Percentiles rank a stretch among this genome's conserved stretches.
Evolutionary conservation across 371 early-diverging fungal genomes (phyloP).

Genomic region (Lichtheimia ramosa): DNA sequence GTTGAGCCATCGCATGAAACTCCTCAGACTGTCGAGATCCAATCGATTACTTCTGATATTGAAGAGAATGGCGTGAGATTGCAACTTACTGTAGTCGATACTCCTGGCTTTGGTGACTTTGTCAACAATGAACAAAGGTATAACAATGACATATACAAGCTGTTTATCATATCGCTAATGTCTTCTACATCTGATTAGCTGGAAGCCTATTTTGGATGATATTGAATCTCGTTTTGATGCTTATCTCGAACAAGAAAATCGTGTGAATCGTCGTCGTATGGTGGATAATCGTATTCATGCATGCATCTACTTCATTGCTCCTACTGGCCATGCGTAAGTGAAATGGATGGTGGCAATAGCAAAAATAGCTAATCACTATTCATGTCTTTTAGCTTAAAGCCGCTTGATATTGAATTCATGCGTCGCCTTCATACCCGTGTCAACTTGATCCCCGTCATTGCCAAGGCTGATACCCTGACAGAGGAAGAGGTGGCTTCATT

Average conservation of each 20-base stretch:
- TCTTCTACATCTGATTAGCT: constrained; percentile 47
- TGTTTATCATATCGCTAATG: too few relatives aligned
- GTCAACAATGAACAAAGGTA: constrained; percentile 94
- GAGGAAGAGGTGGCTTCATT: constrained; percentile 91
- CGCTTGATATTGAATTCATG: constrained; percentile 96
- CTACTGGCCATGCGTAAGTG: constrained; percentile 87
- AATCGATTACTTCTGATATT: constrained; percentile 88
- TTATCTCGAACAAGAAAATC: constrained; percentile 91
- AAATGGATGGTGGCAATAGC: too few relatives aligned
- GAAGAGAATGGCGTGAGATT: constrained; percentile 91
- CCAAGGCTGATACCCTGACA: constrained; percentile 98
- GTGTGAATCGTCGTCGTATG: constrained; percentile 85
- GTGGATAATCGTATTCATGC: constrained; percentile 96
- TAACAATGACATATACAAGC: neutral
- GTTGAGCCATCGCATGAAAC: constrained; percentile 81
- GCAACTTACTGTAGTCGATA: constrained; percentile 92
- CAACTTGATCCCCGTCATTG: constrained; percentile 98
- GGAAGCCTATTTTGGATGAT: constrained; percentile 94
- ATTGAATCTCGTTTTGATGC: constrained; percentile 96
- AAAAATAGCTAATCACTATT: too few relatives aligned
- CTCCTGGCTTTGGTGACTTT: constrained; percentile 94
- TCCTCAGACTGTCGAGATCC: constrained; percentile 92
- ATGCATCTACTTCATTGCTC: constrained; percentile 96
- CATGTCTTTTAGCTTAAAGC: constrained; percentile 62
- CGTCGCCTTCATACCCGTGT: constrained; percentile 89